Evolutionary conservation across 352 stramenopile genomes (phyloP).

Genomic region (Phytophthora brassicae): DNA sequence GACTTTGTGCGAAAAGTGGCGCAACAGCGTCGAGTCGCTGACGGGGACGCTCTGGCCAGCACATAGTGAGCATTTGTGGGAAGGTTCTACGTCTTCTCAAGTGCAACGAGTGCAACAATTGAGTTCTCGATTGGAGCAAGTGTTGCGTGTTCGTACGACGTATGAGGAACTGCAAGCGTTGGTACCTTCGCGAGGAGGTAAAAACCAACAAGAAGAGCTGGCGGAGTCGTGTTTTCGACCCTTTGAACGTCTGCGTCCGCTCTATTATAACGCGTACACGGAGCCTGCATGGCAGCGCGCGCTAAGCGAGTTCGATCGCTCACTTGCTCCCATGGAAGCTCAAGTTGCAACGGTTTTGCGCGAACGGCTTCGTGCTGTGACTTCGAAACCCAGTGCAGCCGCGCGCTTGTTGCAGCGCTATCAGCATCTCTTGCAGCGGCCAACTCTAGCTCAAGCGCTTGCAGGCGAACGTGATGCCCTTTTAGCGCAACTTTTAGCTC

Average conservation of each 20-base stretch:
- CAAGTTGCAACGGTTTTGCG: conserved; percentile 84
- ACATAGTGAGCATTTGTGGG: conserved; percentile 84
- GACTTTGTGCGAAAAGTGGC: conserved; percentile 87
- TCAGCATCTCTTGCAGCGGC: conserved; percentile 74
- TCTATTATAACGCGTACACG: conserved; percentile 93
- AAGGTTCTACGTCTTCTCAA: conserved; percentile 25
- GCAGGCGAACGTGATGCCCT: conserved; percentile 86
- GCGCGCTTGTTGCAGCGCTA: conserved; percentile 89
- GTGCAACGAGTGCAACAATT: conserved; percentile 46
- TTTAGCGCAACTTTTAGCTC: conserved; percentile 79
- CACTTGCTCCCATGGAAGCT: conserved; percentile 79
- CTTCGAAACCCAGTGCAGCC: conserved; percentile 57
- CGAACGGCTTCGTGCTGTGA: conserved; percentile 65
- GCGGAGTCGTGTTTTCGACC: conserved; percentile 62
- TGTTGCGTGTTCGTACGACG: conserved; percentile 82
- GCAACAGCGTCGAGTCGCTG: conserved; percentile 63
- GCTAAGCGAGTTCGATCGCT: conserved; percentile 76
- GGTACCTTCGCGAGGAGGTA: conserved; percentile 35
- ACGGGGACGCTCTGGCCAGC: conserved; percentile 80
- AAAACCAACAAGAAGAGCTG: conserved; percentile 43
- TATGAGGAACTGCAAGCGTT: conserved; percentile 87
- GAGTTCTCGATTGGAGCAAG: conserved; percentile 69
- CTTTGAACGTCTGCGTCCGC: conserved; percentile 62
- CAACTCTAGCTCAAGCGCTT: conserved; percentile 76
- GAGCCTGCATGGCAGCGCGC: conserved; percentile 75